phyloP scores from a whole-genome alignment of 73 alveolate genomes.

The Paramecium pentaurelia region DNA sequence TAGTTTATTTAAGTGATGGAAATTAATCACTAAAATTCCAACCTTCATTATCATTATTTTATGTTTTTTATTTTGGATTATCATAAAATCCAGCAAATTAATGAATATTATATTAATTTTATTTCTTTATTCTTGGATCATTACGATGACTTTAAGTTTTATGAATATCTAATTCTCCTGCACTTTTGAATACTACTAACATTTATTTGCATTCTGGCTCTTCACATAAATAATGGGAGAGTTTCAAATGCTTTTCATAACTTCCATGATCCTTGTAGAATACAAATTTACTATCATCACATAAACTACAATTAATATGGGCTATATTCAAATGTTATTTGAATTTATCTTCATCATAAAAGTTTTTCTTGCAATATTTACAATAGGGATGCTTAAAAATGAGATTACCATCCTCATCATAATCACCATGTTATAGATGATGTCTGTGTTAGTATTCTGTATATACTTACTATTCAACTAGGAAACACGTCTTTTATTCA shows the following conservation, averaged over 20 bases:
- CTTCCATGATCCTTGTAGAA: slow-evolving; percentile 42
- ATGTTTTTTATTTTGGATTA: not conserved
- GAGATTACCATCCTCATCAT: slow-evolving; percentile 56
- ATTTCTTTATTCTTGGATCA: not conserved
- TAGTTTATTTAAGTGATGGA: slow-evolving; percentile 47
- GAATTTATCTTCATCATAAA: slow-evolving; percentile 57
- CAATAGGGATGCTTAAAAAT: slow-evolving; percentile 52
- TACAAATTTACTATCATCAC: slow-evolving; percentile 10
- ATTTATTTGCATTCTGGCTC: slow-evolving; percentile 28
- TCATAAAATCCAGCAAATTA: slow-evolving; percentile 12
- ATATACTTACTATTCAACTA: slow-evolving; percentile 9
- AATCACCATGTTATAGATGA: slow-evolving; percentile 44
- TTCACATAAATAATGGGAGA: slow-evolving; percentile 55
- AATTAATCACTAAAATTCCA: slow-evolving; percentile 38
- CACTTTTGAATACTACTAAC: slow-evolving; percentile 21
- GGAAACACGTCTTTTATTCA: slow-evolving; percentile 45
- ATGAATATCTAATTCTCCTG: slow-evolving; percentile 49
- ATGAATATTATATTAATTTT: not conserved
- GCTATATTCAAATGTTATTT: slow-evolving; percentile 20
- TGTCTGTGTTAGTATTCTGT: slow-evolving; percentile 8
- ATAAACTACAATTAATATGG: slow-evolving; percentile 36
- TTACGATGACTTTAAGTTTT: not conserved
- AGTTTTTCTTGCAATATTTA: slow-evolving; percentile 50
- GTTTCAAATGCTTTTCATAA: slow-evolving; percentile 45
- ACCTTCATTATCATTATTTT: slow-evolving; percentile 45